Conservation (phyloP, 768 basidiomycete genomes). For the Mrakia frigida region DNA sequence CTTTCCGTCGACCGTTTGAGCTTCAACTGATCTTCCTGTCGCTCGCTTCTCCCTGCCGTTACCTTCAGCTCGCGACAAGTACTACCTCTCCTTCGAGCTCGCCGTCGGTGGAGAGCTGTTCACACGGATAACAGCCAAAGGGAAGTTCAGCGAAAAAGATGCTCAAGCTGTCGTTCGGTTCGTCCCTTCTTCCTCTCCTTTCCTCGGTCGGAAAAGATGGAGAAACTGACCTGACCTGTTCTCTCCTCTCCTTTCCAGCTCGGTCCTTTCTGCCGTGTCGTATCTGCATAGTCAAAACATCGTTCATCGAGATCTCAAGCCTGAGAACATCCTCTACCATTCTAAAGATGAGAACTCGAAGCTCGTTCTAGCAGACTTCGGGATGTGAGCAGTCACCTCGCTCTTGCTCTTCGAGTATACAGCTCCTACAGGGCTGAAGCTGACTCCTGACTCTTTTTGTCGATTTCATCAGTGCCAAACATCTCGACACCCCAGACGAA, state of each 20-base stretch:
- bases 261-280: slow-evolving; percentile 73
- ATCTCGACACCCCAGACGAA: slow-evolving; percentile 65
- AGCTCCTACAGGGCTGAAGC: too few species aligned
- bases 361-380: slow-evolving; percentile 94
- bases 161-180: slow-evolving; percentile 71
- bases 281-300: slow-evolving; percentile 90
- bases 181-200: slow-evolving; percentile 39
- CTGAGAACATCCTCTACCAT: slow-evolving; percentile 86
- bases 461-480: slow-evolving; percentile 59
- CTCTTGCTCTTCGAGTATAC: too few species aligned
- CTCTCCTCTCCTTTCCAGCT: slow-evolving; percentile 48
- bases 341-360: slow-evolving; percentile 56
- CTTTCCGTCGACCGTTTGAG: background rate
- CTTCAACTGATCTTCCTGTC: background rate
- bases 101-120: slow-evolving; percentile 93
- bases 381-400: slow-evolving; percentile 53
- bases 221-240: background rate
- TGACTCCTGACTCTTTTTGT: too few species aligned
- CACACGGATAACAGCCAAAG: slow-evolving; percentile 72
- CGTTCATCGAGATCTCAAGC: slow-evolving; percentile 68
- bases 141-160: slow-evolving; percentile 90
- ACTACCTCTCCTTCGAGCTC: slow-evolving; percentile 91
- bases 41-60: background rate
- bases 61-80: slow-evolving; percentile 45
- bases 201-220: background rate